These are phyloP conservation scores for Fusarium drepaniforme DNA, from an alignment of 2,329 filamentous ascomycete species.

Conservation along the genomic window DNA sequence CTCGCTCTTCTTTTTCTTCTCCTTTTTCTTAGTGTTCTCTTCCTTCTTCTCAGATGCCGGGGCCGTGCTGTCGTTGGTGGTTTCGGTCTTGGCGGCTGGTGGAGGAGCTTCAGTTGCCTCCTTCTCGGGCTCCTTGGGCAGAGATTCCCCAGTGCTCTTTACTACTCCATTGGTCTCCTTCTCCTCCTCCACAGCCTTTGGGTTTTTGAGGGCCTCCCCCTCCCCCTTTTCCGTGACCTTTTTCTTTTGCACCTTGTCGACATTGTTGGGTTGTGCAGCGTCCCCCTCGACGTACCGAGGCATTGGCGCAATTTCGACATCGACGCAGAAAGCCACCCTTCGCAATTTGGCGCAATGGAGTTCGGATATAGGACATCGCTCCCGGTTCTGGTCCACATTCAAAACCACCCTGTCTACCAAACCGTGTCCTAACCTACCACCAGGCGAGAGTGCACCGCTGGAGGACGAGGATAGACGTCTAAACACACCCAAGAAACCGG, in stretches of 20 bases:
- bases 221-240: slow-evolving; percentile 78
- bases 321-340: slow-evolving; percentile 94
- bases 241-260: slow-evolving; percentile 68
- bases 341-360: slow-evolving; percentile 85
- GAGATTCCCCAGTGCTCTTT: slow-evolving; percentile 56
- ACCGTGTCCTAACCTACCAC: slow-evolving; percentile 63
- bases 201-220: slow-evolving; percentile 78
- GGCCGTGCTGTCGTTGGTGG: slow-evolving; percentile 36
- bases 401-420: slow-evolving; percentile 84
- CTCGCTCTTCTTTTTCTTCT: slow-evolving; percentile 96
- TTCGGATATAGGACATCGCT: slow-evolving; percentile 83
- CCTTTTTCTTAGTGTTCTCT: slow-evolving; percentile 78
- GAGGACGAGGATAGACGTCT: slow-evolving; percentile 82
- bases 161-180: slow-evolving; percentile 53
- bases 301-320: slow-evolving; percentile 94
- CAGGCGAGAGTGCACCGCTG: slow-evolving; percentile 47
- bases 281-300: slow-evolving; percentile 79
- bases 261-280: slow-evolving; percentile 52
- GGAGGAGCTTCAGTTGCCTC: slow-evolving; percentile 46
- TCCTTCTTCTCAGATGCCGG: slow-evolving; percentile 48
- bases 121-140: slow-evolving; percentile 56
- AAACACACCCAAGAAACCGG: slow-evolving; percentile 84
- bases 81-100: slow-evolving; percentile 43
- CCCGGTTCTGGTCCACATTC: slow-evolving; percentile 85
- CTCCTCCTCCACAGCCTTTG: slow-evolving; percentile 67